A percentile compares a stretch with the other conserved stretches of the same genome.
Evolutionary conservation across 2,329 filamentous ascomycete species (phyloP).

Genomic region (Cytospora chrysosperma): DNA sequence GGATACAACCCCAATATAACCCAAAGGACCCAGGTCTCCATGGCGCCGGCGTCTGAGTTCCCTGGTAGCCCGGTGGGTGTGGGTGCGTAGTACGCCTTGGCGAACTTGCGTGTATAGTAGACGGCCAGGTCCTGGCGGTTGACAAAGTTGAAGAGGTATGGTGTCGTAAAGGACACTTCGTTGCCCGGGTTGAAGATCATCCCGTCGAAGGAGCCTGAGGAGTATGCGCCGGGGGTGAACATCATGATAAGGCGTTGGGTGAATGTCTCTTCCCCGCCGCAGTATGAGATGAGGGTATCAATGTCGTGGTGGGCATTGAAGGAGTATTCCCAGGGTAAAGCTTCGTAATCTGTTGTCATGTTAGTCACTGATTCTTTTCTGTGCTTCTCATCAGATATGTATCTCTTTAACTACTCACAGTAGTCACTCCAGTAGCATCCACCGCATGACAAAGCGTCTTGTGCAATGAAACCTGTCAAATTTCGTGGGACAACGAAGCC

Average conservation of each 20-base stretch:
- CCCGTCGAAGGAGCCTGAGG: constrained; percentile 46
- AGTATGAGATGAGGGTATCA: constrained; percentile 49
- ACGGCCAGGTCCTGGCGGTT: constrained; percentile 62
- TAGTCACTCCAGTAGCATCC: constrained; percentile 66
- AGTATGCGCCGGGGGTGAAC: constrained; percentile 50
- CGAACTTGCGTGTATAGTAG: constrained; percentile 55
- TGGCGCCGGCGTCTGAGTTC: constrained; percentile 70
- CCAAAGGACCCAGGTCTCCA: constrained; percentile 71
- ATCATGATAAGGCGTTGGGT: constrained; percentile 59
- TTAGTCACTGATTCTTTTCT: background rate
- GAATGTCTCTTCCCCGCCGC: constrained; percentile 57
- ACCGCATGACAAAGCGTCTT: constrained; percentile 58
- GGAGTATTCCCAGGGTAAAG: constrained; percentile 62
- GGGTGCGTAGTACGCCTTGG: constrained; percentile 58
- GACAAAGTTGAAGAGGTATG: constrained; percentile 69
- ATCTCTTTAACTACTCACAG: constrained; percentile 36
- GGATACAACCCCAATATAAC: constrained; percentile 69
- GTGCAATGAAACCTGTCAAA: constrained; percentile 47
- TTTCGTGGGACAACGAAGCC: constrained; percentile 67
- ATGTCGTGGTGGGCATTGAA: constrained; percentile 70
- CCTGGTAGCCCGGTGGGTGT: constrained; percentile 61
- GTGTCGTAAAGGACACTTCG: constrained; percentile 65
- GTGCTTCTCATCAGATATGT: background rate
- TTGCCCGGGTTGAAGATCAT: constrained; percentile 68
- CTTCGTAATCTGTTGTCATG: constrained; percentile 49